A percentile compares a stretch with the other conserved stretches of the same genome.
Conservation (phyloP, 2,329 filamentous ascomycete genomes). For the Beauveria sp. region DNA sequence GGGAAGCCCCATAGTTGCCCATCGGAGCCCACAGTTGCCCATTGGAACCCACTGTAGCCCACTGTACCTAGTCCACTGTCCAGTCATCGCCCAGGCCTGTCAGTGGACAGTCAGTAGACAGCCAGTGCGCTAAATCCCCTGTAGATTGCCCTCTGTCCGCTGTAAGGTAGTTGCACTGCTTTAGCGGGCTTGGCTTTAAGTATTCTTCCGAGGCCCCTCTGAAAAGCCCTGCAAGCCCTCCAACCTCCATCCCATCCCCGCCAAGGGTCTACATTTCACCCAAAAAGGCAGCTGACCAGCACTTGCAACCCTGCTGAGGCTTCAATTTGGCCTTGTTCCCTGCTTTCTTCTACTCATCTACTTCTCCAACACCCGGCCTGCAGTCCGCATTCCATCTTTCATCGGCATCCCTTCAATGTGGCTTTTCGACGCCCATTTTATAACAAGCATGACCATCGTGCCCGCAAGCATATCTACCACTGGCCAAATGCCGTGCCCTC, state of each 20-base stretch:
- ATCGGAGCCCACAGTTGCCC: background rate
- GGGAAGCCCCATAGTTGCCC: too few species aligned
- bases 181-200: background rate
- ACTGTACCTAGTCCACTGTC: background rate
- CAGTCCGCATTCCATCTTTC: background rate
- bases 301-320: background rate
- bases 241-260: background rate
- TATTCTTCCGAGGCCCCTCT: too few species aligned
- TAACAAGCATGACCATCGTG: too few species aligned
- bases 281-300: background rate
- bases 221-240: background rate
- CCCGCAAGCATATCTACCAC: too few species aligned
- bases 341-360: background rate
- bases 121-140: background rate
- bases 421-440: too few species aligned
- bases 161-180: background rate
- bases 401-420: background rate
- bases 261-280: background rate
- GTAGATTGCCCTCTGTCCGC: background rate
- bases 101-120: background rate
- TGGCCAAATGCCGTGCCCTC: too few species aligned
- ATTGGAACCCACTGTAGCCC: background rate
- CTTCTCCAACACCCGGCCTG: background rate
- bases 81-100: background rate
- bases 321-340: background rate